phyloP scores from a whole-genome alignment of 371 early-diverging fungal species.

The Mucor plumbeus region DNA sequence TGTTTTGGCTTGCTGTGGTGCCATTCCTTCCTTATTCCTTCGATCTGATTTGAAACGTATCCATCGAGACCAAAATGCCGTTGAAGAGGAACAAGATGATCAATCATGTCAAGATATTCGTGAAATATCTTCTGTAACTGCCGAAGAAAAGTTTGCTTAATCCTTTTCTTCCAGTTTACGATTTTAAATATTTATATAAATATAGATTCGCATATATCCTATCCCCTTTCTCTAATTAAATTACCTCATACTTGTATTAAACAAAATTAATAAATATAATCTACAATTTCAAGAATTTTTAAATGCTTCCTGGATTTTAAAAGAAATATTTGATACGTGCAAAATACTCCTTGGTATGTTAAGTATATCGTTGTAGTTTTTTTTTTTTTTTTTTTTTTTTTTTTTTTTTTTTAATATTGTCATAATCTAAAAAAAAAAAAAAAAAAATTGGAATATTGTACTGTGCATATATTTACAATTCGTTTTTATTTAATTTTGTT shows the following conservation, averaged over 20 bases:
- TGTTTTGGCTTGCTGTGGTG: slow-evolving; percentile 28
- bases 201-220: not conserved
- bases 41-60: slow-evolving; percentile 37
- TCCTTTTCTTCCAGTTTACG: not conserved
- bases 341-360: too few species aligned
- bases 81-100: not conserved
- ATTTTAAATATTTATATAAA: not conserved
- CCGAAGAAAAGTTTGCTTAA: not conserved
- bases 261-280: too few species aligned
- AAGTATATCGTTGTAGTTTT: too few species aligned
- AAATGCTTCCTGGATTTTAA: too few species aligned
- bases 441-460: not conserved
- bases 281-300: too few species aligned
- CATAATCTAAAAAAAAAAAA: too few species aligned
- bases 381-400: too few species aligned
- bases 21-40: slow-evolving; percentile 39
- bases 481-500: slow-evolving; percentile 11
- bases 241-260: slow-evolving; percentile 4
- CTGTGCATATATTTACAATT: slow-evolving; percentile 14
- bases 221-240: not conserved
- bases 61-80: slow-evolving; percentile 1
- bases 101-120: not conserved
- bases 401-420: too few species aligned
- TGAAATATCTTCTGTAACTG: not conserved
- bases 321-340: too few species aligned